A percentile compares a stretch with the other conserved stretches of the same genome.
Conservation (phyloP, 164 flowering plant species). For the Dillenia suffruticosa region DNA sequence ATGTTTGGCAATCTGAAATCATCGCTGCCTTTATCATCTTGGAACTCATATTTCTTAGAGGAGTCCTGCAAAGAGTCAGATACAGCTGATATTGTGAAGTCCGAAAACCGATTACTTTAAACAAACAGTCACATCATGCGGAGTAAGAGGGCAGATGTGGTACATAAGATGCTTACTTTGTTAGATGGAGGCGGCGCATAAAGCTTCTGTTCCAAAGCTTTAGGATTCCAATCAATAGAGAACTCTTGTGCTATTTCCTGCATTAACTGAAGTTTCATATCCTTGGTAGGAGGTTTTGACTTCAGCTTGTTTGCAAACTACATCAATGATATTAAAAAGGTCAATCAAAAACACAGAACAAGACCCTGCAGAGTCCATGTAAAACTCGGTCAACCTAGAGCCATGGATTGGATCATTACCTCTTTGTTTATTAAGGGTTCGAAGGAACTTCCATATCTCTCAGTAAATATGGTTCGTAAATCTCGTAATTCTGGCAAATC, state of each 20-base stretch:
- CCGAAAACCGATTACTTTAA: background rate
- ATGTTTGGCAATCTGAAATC: too few species aligned
- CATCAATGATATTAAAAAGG: slow-evolving; percentile 2
- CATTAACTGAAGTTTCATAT: slow-evolving; percentile 58
- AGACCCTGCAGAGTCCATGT: background rate
- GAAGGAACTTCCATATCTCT: slow-evolving; percentile 31
- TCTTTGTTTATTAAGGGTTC: slow-evolving; percentile 30
- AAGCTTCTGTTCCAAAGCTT: slow-evolving; percentile 43
- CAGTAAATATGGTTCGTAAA: slow-evolving; percentile 29
- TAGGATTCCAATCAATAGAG: slow-evolving; percentile 55
- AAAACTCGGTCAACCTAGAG: background rate
- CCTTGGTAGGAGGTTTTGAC: slow-evolving; percentile 37
- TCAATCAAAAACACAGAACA: slow-evolving; percentile 2
- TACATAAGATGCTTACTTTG: slow-evolving; percentile 25
- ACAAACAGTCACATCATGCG: background rate
- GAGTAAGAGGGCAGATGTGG: background rate
- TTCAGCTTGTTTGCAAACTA: slow-evolving; percentile 44
- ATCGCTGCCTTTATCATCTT: background rate
- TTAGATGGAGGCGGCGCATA: slow-evolving; percentile 24
- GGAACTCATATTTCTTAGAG: background rate
- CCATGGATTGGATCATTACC: slow-evolving; percentile 15
- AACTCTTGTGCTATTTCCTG: slow-evolving; percentile 49
- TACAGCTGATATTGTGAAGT: background rate
- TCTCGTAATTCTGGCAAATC: slow-evolving; percentile 52
- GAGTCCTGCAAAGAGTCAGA: background rate